These are phyloP conservation scores for Metschnikowia rubicola DNA, from an alignment of 805 yeast species.

Conservation along the genomic window DNA sequence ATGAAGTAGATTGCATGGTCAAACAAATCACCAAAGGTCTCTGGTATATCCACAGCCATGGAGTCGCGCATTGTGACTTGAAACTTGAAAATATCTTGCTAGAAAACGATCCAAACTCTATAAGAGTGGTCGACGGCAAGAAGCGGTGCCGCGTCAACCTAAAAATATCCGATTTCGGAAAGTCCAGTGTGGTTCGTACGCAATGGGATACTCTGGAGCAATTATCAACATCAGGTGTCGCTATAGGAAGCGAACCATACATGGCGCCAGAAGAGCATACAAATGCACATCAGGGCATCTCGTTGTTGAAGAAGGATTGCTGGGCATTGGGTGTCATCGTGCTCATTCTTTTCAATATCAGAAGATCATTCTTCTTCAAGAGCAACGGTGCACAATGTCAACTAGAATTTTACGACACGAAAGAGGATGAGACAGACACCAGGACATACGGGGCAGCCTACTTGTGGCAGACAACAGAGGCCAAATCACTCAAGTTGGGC, in stretches of 20 bases:
- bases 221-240: constrained; percentile 50
- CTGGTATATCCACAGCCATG: constrained; percentile 82
- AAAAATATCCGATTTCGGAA: constrained; percentile 73
- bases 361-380: constrained; percentile 25
- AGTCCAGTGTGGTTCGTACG: constrained; percentile 84
- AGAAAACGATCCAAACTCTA: constrained; percentile 53
- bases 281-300: constrained; percentile 40
- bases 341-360: constrained; percentile 28
- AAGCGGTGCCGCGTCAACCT: constrained; percentile 17
- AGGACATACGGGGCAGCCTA: constrained; percentile 23
- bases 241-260: constrained; percentile 84
- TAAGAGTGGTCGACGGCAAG: constrained; percentile 3
- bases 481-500: constrained; percentile 3
- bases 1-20: constrained; percentile 84
- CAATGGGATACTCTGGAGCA: constrained; percentile 68
- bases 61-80: constrained; percentile 90
- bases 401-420: constrained; percentile 15
- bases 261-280: constrained; percentile 86
- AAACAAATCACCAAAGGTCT: constrained; percentile 83
- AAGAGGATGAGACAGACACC: constrained; percentile 15
- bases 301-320: constrained; percentile 76
- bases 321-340: constrained; percentile 78
- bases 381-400: constrained; percentile 10
- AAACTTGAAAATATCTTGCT: constrained; percentile 84
- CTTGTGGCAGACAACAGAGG: constrained; percentile 33